A percentile compares a stretch with the other conserved stretches of the same genome.
phyloP scores from a whole-genome alignment of 371 early-diverging fungal genomes.

The Mortierella sp. region DNA sequence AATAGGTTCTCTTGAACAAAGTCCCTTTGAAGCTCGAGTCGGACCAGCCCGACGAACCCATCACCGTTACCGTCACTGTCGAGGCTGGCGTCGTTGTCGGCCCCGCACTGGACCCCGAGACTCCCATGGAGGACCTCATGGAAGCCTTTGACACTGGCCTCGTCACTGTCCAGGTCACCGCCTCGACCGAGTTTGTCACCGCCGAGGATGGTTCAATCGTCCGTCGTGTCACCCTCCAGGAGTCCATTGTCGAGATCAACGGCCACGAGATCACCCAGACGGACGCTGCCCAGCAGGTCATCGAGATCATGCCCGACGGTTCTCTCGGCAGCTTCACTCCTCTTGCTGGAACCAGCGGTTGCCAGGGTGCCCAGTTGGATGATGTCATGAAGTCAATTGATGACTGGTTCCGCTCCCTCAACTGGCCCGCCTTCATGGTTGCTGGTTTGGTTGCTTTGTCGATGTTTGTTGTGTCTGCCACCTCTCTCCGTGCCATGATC shows the following conservation, averaged over 20 bases:
- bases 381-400: conserved; percentile 36
- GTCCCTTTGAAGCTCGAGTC: conserved; percentile 71
- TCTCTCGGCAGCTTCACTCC: conserved; percentile 63
- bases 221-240: conserved; percentile 72
- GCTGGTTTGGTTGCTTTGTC: conserved; percentile 21
- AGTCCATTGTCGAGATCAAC: conserved; percentile 79
- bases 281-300: conserved; percentile 76
- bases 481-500: conserved; percentile 33
- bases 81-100: conserved; percentile 76
- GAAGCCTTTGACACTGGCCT: conserved; percentile 76
- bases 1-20: conserved; percentile 63
- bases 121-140: conserved; percentile 64
- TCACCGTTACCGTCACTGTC: conserved; percentile 66
- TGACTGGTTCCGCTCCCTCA: conserved; percentile 36
- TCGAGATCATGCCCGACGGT: conserved; percentile 75
- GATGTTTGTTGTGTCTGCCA: conserved; percentile 32
- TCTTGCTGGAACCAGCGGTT: conserved; percentile 25
- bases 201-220: conserved; percentile 68
- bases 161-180: conserved; percentile 78
- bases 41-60: conserved; percentile 73
- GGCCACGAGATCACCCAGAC: conserved; percentile 79
- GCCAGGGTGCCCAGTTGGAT: conserved; percentile 19
- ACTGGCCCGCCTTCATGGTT: conserved; percentile 43
- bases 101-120: conserved; percentile 78
- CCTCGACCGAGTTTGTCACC: conserved; percentile 66